A percentile compares a stretch with the other conserved stretches of the same genome.
Evolutionary conservation across 495 filamentous ascomycete species (phyloP).

Genomic region (Tuber aestivum): DNA sequence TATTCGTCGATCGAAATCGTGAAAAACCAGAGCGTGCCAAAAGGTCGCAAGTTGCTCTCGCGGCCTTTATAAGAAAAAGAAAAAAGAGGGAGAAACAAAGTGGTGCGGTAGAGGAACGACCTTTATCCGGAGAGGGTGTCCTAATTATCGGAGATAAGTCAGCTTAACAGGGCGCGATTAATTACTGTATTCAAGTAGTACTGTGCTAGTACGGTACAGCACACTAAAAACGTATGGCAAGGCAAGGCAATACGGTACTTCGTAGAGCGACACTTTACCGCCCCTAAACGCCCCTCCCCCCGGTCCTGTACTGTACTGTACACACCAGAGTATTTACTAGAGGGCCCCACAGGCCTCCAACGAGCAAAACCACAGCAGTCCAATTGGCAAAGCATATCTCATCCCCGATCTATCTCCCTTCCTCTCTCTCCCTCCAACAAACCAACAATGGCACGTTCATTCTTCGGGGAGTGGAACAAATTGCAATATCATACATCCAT

Average conservation of each 20-base stretch:
- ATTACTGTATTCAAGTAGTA: no score
- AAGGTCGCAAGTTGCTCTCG: background rate
- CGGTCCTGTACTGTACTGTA: no score
- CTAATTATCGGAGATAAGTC: background rate
- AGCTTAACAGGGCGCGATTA: background rate
- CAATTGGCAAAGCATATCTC: constrained; percentile 1
- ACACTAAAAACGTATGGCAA: no score
- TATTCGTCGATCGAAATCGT: background rate
- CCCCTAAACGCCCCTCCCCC: background rate
- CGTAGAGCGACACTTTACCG: background rate
- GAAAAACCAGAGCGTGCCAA: background rate
- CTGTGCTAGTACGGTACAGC: no score
- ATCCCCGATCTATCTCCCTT: background rate
- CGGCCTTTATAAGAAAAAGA: background rate
- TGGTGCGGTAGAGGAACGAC: background rate
- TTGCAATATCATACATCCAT: background rate
- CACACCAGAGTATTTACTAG: background rate
- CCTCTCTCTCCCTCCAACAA: background rate
- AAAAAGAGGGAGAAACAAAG: background rate
- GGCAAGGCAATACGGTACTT: background rate
- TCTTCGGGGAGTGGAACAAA: background rate
- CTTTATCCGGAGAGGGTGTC: background rate
- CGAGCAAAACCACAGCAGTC: background rate
- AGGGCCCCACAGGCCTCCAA: background rate
- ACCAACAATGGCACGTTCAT: background rate